Base-by-base conservation (phyloP, 2,329 filamentous ascomycete genomes). In the Stemphylium beticola region DNA sequence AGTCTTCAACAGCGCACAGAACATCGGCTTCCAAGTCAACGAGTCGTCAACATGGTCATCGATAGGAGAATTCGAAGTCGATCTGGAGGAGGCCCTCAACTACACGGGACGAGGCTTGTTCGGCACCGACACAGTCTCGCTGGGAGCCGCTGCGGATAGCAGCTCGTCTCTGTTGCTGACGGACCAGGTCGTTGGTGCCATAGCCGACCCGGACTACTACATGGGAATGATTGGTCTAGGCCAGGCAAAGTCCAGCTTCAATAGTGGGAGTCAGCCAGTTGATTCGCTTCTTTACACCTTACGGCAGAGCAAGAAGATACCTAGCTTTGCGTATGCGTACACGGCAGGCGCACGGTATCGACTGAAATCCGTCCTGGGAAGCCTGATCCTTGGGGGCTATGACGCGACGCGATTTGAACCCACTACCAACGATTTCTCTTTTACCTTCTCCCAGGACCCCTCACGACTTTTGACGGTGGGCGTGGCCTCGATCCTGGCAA, bases 371-470 rank as follows among this genome's bases (percentile, higher is more conserved):
- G 69, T 71, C 0, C 67, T 69, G 33, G 73, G 71, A 7, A 76
- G 65, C 43, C 64, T 79, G 18, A 71, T 75, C 1, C 55, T 80
- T 4, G 77, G 78, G 14, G 77, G 78, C 5, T 79, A 77, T 50
- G 77, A 80, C 55, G 61, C 67, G 15, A 72, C 71, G 0, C 72
- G 76, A n/a, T 74, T 76, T 55, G 66, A 57, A 18, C 48, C 66
- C 4, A 67, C 68, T 36, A 50, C 55, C 4, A 68, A 71, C 36
- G 57, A 59, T 20, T 72, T 73, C 37, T 69, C 68, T 0, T 77
- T 66, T 39, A 67, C 55, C 56, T 77, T 70, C 32, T 67, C 70
- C 4, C 58, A 56, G n/a, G 65, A 74, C 29, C 64, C 69, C 7
- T 69, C 69, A 1, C 64, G 64, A 15, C 61, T 75, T 14, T 48